phyloP scores from a whole-genome alignment of 768 basidiomycete species.

The Clitopilus passeckerianus region DNA sequence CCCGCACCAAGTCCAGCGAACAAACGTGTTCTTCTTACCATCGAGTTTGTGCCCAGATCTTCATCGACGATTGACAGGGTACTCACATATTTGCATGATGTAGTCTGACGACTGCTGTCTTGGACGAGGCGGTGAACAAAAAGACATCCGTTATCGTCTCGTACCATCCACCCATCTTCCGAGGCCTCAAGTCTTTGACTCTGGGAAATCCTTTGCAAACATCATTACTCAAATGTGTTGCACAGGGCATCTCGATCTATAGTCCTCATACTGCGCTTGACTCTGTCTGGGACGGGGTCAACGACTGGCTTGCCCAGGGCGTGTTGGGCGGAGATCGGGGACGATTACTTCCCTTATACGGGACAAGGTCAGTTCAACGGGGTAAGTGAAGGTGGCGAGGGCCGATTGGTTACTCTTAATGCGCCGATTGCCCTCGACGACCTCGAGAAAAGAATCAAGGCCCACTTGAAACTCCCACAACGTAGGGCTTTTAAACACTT shows the following conservation, averaged over 20 bases:
- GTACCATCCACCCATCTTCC: constrained; percentile 87
- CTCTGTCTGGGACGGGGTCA: constrained; percentile 77
- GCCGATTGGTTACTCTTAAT: constrained; percentile 60
- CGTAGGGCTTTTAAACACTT: constrained; percentile 34
- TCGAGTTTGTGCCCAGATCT: constrained; percentile 44
- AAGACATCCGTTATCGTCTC: constrained; percentile 66
- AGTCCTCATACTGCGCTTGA: constrained; percentile 89
- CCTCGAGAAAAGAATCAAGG: constrained; percentile 66
- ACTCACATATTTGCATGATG: constrained; percentile 4
- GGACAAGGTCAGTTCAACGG: constrained; percentile 35
- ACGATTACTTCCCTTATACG: constrained; percentile 30
- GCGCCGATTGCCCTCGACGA: constrained; percentile 54
- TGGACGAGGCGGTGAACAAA: constrained; percentile 59
- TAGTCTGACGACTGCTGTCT: constrained; percentile 72
- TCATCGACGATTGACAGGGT: not conserved
- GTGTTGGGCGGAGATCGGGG: constrained; percentile 33
- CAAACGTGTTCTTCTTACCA: constrained; percentile 58
- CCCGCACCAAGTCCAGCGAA: constrained; percentile 41
- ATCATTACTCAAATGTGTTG: constrained; percentile 74
- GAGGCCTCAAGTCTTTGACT: constrained; percentile 68
- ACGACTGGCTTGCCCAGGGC: constrained; percentile 79
- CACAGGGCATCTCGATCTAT: constrained; percentile 82
- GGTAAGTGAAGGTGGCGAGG: constrained; percentile 51
- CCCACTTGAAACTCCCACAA: constrained; percentile 51
- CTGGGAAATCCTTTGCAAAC: constrained; percentile 74